Conservation (phyloP, 345 rosid species). For the Leavenworthia alabamica region DNA sequence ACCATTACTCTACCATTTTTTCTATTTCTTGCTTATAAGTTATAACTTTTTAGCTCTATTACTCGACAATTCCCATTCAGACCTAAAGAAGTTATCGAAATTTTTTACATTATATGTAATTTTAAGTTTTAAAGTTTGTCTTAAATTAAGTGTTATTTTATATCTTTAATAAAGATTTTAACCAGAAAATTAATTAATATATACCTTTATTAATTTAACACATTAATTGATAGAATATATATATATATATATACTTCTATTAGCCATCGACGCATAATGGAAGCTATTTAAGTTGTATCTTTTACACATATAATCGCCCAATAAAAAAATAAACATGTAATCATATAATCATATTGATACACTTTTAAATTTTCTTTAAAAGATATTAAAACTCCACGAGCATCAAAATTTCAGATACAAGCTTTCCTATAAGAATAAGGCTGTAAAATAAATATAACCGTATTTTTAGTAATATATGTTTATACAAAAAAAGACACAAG, state of each 20-base stretch:
- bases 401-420: neutral
- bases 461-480: neutral
- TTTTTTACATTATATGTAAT: no score
- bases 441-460: neutral
- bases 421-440: neutral
- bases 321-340: neutral
- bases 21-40: no score
- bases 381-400: neutral
- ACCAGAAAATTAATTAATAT: no score
- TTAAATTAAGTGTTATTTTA: no score
- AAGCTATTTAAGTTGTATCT: neutral
- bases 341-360: neutral
- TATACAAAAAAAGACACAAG: conserved; percentile 15
- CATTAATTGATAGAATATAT: no score
- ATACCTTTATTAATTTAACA: no score
- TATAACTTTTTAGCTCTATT: no score
- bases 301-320: neutral
- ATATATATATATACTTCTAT: neutral
- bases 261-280: neutral
- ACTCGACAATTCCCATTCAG: no score
- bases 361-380: neutral
- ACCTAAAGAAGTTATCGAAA: no score
- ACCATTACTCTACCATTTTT: no score
- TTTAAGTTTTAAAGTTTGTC: no score
- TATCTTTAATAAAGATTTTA: no score